Base-by-base conservation (phyloP, 2,329 filamentous ascomycete species). In the Zymoseptoria pseudotritici region DNA sequence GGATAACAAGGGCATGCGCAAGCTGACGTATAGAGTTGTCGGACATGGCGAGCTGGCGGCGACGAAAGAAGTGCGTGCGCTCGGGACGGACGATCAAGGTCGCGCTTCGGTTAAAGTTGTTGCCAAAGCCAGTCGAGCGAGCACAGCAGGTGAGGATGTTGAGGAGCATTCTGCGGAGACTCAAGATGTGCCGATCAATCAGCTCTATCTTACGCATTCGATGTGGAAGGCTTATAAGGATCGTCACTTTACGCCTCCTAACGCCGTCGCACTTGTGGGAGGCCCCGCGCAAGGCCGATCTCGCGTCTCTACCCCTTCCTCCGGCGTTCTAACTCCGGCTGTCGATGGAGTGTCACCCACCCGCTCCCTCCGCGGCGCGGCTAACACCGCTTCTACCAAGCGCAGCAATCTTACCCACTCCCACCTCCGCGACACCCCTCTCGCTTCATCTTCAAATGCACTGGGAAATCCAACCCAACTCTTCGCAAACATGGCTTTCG, bases 401-500 rank as follows among this genome's bases (percentile, higher is more conserved):
- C 53, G 29, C 7, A 55, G 55, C 13, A 57, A 54, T 4, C 17
- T 31, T 11, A 57, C 64, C 11, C 50, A 58, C 2, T 67, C 66
- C 2, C 64, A 66, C 51, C 56, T 71, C 17, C 66, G 68, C 19
- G 69, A 71, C 31, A 67, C 63, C 9, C 68, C 69, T 24, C 58
- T 66, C 8, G 61, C 67, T 2, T 66, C 66, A 1, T 59, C 59
- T 2, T 57, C 56, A 20, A 22, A 22, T 13, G 51, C 51, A 9
- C 1, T 42, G 11, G 36, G 36, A 17, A 17, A 4, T 13, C 31
- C 57, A 0, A 53, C 50, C 22, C 58, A 31, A 2, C 61, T 95
- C 0, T 96, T 97, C 68, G 76, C 82, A 1, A 85, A 86, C 50
- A 96, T 97, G 91, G 85, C 85, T 0, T 97, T 97, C 74, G 91